phyloP scores from a whole-genome alignment of 2,329 filamentous ascomycete genomes.

The Xylariales sp. region DNA sequence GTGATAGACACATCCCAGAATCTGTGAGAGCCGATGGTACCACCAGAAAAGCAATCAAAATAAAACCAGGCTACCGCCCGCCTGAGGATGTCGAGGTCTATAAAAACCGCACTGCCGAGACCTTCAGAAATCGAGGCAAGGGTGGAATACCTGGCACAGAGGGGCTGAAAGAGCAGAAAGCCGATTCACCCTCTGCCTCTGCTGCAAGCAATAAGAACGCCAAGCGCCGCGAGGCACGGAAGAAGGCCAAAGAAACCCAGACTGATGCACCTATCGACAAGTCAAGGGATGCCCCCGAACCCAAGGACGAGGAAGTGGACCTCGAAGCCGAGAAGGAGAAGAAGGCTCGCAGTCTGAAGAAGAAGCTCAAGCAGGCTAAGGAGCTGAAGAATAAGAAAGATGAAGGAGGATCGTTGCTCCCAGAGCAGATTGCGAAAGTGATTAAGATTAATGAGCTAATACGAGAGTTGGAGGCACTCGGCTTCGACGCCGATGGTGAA shows the following conservation, averaged over 20 bases:
- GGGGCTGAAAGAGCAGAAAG: conserved; percentile 45
- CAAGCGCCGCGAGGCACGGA: conserved; percentile 59
- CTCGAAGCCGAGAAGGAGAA: conserved; percentile 80
- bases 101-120: conserved; percentile 85
- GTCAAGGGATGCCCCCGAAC: conserved; percentile 22
- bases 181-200: conserved; percentile 39
- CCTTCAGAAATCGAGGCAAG: conserved; percentile 70
- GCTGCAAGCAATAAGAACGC: conserved; percentile 89
- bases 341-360: conserved; percentile 84
- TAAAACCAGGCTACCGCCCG: conserved; percentile 87
- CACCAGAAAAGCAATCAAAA: conserved; percentile 89
- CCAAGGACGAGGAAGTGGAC: conserved; percentile 47
- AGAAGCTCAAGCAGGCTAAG: conserved; percentile 90
- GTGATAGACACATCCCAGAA: conserved; percentile 83
- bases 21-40: conserved; percentile 84
- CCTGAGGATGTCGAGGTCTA: conserved; percentile 96
- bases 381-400: conserved; percentile 91
- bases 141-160: conserved; percentile 73
- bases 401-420: conserved; percentile 73
- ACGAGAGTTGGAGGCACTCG: conserved; percentile 77
- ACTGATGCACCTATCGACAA: conserved; percentile 51
- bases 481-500: conserved; percentile 77
- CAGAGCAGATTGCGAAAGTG: conserved; percentile 95
- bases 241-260: conserved; percentile 53
- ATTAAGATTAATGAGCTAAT: conserved; percentile 95